These are phyloP conservation scores for Chamaecyparis obtusa DNA, from an alignment of 75 land plant species.

Conservation along the genomic window DNA sequence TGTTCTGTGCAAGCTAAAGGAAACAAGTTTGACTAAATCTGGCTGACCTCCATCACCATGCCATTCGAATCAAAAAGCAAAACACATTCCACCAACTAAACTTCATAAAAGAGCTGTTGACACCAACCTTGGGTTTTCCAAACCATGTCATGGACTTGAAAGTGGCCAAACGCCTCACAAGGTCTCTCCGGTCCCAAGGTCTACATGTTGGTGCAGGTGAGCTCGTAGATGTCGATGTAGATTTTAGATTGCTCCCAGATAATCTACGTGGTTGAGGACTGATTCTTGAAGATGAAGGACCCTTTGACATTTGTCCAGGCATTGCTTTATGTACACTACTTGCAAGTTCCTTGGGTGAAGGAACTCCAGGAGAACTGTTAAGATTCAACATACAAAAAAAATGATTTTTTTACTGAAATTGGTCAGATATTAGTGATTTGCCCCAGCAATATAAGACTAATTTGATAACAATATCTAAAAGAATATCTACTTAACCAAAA, in stretches of 20 bases:
- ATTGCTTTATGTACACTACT: neutral
- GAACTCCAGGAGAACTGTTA: slow-evolving; percentile 18
- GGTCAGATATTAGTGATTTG: neutral
- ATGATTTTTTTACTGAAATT: neutral
- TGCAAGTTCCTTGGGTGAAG: slow-evolving; percentile 17
- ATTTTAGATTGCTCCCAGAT: slow-evolving; percentile 5
- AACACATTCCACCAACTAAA: neutral
- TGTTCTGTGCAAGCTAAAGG: neutral
- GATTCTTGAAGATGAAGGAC: slow-evolving; percentile 11
- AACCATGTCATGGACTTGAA: slow-evolving; percentile 99
- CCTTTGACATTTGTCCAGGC: slow-evolving; percentile 15
- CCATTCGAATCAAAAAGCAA: neutral
- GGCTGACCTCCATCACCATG: neutral
- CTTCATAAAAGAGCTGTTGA: neutral
- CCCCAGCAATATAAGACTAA: neutral
- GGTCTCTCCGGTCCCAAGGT: slow-evolving; percentile 97
- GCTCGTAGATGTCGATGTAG: slow-evolving; percentile 5
- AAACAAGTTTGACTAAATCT: neutral
- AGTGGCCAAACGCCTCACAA: slow-evolving; percentile 72
- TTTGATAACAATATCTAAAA: neutral
- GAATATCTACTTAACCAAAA: neutral
- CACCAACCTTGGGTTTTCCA: slow-evolving; percentile 76
- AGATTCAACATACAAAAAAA: neutral
- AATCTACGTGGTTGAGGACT: slow-evolving; percentile 12
- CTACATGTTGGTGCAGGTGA: slow-evolving; percentile 55